A percentile compares a stretch with the other conserved stretches of the same genome.
phyloP scores from a whole-genome alignment of 1,284 basidiomycete species.

The Paramarasmius palmivorus region DNA sequence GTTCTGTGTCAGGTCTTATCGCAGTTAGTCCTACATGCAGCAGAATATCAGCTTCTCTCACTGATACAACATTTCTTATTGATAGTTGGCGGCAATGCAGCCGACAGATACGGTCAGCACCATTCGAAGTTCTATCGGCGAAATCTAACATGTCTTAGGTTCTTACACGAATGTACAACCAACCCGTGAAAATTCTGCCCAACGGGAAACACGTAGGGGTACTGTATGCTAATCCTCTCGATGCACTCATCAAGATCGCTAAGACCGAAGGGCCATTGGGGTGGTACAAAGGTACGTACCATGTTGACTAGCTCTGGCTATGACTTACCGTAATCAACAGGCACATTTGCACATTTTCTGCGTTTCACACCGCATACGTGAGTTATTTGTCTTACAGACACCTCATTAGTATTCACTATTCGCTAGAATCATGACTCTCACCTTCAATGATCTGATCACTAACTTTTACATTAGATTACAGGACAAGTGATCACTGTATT shows the following conservation, averaged over 20 bases:
- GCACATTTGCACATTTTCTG: constrained; percentile 89
- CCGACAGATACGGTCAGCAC: constrained; percentile 80
- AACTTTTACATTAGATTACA: constrained; percentile 61
- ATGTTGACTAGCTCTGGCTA: background rate
- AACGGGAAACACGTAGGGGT: constrained; percentile 77
- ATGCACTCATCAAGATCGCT: constrained; percentile 95
- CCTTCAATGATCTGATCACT: constrained; percentile 84
- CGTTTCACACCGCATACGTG: constrained; percentile 94
- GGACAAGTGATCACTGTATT: too few relatives aligned
- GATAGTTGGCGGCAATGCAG: constrained; percentile 84
- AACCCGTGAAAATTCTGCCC: constrained; percentile 75
- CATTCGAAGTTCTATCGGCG: constrained; percentile 11
- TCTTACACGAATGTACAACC: constrained; percentile 95
- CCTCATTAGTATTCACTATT: background rate
- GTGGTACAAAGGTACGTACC: constrained; percentile 81
- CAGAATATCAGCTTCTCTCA: background rate
- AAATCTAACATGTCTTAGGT: constrained; percentile 47
- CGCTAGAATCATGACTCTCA: constrained; percentile 78
- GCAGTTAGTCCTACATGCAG: constrained; percentile 60
- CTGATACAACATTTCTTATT: background rate
- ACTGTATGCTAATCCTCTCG: constrained; percentile 90
- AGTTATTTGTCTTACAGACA: constrained; percentile 25
- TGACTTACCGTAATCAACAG: constrained; percentile 42
- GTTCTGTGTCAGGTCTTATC: constrained; percentile 87
- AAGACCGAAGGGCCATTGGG: constrained; percentile 88